phyloP scores from a whole-genome alignment of 2,329 filamentous ascomycete genomes.

The Malbranchea zuffiana region DNA sequence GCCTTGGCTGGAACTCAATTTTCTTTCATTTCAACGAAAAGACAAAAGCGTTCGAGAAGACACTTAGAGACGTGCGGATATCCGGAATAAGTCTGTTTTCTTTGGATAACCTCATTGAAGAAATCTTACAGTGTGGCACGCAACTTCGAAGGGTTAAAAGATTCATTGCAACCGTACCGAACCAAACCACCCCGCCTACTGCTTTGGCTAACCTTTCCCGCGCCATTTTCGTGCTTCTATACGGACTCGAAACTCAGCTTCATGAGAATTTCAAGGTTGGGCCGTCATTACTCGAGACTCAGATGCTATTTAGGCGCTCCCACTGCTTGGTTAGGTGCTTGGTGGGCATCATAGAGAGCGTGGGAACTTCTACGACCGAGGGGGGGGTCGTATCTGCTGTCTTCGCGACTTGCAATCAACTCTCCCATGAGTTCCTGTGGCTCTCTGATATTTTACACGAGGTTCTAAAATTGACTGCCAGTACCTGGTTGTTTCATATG shows the following conservation, averaged over 20 bases:
- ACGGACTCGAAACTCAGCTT: constrained; percentile 29
- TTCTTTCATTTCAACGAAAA: constrained; percentile 34
- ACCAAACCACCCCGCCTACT: constrained; percentile 21
- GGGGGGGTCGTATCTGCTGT: constrained; percentile 52
- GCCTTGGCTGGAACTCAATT: constrained; percentile 35
- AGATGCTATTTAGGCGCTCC: constrained; percentile 30
- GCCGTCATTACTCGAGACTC: constrained; percentile 29
- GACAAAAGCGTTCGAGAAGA: constrained; percentile 28
- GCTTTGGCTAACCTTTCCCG: constrained; percentile 29
- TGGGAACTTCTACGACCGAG: constrained; percentile 42
- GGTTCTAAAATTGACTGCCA: constrained; percentile 51
- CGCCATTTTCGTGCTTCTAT: constrained; percentile 25
- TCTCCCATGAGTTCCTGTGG: constrained; percentile 53
- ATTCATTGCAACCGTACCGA: constrained; percentile 25
- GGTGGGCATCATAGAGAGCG: constrained; percentile 33
- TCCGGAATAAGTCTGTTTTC: constrained; percentile 41
- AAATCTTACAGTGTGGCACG: constrained; percentile 28
- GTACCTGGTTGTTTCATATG: constrained; percentile 56
- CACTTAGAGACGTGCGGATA: constrained; percentile 36
- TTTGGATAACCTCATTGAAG: constrained; percentile 25
- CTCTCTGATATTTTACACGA: constrained; percentile 56
- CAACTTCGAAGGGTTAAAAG: constrained; percentile 27
- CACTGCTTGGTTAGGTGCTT: constrained; percentile 29
- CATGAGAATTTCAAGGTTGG: constrained; percentile 18
- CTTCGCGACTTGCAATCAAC: constrained; percentile 50